phyloP scores from a whole-genome alignment of 768 basidiomycete genomes.

The Paxillus involutus region DNA sequence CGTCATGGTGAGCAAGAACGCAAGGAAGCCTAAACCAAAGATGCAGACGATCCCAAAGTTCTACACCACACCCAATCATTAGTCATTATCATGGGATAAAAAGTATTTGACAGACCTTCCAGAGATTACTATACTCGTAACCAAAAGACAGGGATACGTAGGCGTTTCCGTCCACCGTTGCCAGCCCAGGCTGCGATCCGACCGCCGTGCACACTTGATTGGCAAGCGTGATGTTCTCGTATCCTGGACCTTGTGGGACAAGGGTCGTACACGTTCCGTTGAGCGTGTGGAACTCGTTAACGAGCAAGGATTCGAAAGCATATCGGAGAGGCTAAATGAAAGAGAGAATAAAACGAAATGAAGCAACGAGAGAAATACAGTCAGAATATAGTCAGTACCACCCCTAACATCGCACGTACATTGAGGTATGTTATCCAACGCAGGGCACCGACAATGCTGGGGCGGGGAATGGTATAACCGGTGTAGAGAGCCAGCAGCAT shows the following conservation, averaged over 20 bases:
- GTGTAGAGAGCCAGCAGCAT: constrained; percentile 42
- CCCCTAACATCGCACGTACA: constrained; percentile 34
- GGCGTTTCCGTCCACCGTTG: constrained; percentile 39
- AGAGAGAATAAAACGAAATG: too few relatives aligned
- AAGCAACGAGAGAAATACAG: constrained; percentile 14
- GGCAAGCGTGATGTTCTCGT: constrained; percentile 28
- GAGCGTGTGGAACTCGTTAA: constrained; percentile 49
- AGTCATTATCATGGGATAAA: constrained; percentile 1
- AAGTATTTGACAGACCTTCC: constrained; percentile 36
- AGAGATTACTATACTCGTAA: constrained; percentile 28
- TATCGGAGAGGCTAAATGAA: constrained; percentile 33
- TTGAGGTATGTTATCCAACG: constrained; percentile 21
- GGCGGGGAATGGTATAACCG: constrained; percentile 36
- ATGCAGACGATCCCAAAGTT: constrained; percentile 45
- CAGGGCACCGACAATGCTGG: constrained; percentile 9
- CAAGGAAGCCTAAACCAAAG: constrained; percentile 42
- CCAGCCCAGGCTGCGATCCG: constrained; percentile 40
- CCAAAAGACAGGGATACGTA: constrained; percentile 37
- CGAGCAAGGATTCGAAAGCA: constrained; percentile 32
- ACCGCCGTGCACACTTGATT: constrained; percentile 45
- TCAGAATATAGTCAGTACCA: constrained; percentile 29
- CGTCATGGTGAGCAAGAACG: constrained; percentile 35
- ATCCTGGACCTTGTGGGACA: constrained; percentile 34
- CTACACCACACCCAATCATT: constrained; percentile 14
- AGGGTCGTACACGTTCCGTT: constrained; percentile 36